A percentile compares a stretch with the other conserved stretches of the same genome.
phyloP scores from a whole-genome alignment of 257 asterid species.

The Ehretia macrophylla region DNA sequence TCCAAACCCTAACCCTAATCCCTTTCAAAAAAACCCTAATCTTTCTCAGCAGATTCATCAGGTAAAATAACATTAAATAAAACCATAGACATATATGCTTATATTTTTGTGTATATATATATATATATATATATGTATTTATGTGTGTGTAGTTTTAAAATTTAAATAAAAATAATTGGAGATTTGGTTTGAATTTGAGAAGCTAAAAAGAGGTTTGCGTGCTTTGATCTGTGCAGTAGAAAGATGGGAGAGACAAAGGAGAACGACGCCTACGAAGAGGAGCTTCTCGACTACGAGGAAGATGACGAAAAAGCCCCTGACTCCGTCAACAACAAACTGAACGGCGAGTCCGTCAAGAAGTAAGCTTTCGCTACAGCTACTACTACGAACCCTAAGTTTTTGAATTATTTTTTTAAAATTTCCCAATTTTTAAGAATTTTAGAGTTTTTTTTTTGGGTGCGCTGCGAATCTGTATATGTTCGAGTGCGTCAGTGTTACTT shows the following conservation, averaged over 20 bases:
- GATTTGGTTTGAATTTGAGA: neutral
- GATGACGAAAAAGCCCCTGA: constrained; percentile 82
- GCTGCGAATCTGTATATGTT: too few species aligned
- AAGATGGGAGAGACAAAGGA: constrained; percentile 76
- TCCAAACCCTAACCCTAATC: constrained; percentile 25
- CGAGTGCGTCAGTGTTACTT: too few species aligned
- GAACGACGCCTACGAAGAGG: constrained; percentile 86
- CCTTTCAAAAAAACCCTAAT: constrained; percentile 1
- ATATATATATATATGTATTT: neutral
- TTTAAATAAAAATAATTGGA: neutral
- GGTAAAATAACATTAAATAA: constrained; percentile 10
- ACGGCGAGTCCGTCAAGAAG: constrained; percentile 89
- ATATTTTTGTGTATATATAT: neutral
- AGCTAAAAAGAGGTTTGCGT: neutral
- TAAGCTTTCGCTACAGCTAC: constrained; percentile 23
- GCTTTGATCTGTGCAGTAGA: constrained; percentile 21
- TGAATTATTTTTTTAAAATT: too few species aligned
- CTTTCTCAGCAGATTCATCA: constrained; percentile 7
- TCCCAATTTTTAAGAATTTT: too few species aligned
- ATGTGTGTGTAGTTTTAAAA: too few species aligned
- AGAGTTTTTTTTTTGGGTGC: too few species aligned
- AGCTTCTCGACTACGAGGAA: constrained; percentile 93
- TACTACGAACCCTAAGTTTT: too few species aligned
- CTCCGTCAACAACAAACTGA: constrained; percentile 52
- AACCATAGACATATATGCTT: neutral